Conservation (phyloP, 345 rosid genomes). For the Sonneratia caseolaris region DNA sequence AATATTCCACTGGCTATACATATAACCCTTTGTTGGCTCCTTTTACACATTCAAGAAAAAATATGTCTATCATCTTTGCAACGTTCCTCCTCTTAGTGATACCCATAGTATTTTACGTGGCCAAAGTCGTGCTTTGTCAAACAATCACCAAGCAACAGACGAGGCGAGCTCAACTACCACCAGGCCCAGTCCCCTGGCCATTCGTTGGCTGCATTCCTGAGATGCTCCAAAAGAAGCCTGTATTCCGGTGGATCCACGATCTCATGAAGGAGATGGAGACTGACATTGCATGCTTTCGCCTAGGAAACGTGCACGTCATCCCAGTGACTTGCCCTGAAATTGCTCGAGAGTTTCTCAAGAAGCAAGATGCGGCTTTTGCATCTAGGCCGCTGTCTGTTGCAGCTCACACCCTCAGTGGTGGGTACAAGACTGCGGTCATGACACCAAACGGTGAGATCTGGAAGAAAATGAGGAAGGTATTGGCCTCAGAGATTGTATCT, state of each 20-base stretch:
- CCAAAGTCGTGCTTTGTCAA: no score
- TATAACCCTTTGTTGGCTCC: no score
- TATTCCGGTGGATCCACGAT: conserved; percentile 5
- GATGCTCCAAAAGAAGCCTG: background rate
- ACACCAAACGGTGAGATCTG: conserved; percentile 24
- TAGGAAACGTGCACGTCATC: conserved; percentile 12
- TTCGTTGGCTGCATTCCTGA: background rate
- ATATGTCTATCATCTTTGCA: no score
- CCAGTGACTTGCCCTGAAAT: conserved; percentile 22
- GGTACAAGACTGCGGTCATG: conserved; percentile 9
- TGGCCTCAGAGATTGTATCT: conserved; percentile 19
- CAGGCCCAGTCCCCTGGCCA: background rate
- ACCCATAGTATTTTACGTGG: no score
- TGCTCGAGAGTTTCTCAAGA: conserved; percentile 26
- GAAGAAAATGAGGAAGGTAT: conserved; percentile 38
- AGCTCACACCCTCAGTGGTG: conserved; percentile 7
- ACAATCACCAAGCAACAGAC: no score
- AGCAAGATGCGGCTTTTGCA: conserved; percentile 24
- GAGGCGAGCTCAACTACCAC: background rate
- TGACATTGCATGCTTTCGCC: conserved; percentile 6
- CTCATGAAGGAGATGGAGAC: conserved; percentile 6
- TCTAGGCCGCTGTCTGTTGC: conserved; percentile 17
- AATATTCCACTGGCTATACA: no score
- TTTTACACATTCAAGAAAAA: no score
- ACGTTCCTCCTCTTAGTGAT: no score